phyloP scores from a whole-genome alignment of 495 filamentous ascomycete genomes.

The Xylaria acuta region DNA sequence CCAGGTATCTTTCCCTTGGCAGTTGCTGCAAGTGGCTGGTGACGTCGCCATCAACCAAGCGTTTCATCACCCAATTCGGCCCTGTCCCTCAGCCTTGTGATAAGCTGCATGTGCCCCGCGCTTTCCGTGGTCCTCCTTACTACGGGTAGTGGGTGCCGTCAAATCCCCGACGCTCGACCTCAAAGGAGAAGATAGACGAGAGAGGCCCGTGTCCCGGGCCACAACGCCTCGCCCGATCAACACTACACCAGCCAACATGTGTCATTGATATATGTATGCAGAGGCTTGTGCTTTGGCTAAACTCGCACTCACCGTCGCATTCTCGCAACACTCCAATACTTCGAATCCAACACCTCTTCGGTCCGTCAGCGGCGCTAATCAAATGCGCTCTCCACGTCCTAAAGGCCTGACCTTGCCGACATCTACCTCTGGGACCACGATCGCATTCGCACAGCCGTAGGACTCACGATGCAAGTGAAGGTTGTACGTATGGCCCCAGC shows the following conservation, averaged over 20 bases:
- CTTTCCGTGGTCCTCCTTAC: slow-evolving; percentile 10
- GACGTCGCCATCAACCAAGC: slow-evolving; percentile 20
- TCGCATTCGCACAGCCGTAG: neutral
- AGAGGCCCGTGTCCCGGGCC: neutral
- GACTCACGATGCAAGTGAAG: slow-evolving; percentile 17
- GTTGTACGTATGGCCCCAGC: slow-evolving; percentile 23
- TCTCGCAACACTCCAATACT: neutral
- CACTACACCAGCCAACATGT: neutral
- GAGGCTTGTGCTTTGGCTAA: slow-evolving; percentile 2
- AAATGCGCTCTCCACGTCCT: slow-evolving; percentile 18
- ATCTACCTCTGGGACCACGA: neutral
- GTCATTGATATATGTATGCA: neutral
- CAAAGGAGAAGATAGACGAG: neutral
- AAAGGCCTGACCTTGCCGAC: slow-evolving; percentile 14
- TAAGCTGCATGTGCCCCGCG: slow-evolving; percentile 21
- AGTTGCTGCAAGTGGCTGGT: slow-evolving; percentile 16
- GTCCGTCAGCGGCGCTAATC: slow-evolving; percentile 9
- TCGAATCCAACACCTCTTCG: slow-evolving; percentile 4
- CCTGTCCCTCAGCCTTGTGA: slow-evolving; percentile 21
- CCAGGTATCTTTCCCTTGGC: neutral
- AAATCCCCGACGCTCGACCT: neutral
- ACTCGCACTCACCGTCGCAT: neutral
- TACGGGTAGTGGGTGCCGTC: neutral
- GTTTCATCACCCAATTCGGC: neutral
- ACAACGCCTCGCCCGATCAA: neutral